A percentile compares a stretch with the other conserved stretches of the same genome.
phyloP scores from a whole-genome alignment of 495 filamentous ascomycete species.

The Penicillium tannophilum region DNA sequence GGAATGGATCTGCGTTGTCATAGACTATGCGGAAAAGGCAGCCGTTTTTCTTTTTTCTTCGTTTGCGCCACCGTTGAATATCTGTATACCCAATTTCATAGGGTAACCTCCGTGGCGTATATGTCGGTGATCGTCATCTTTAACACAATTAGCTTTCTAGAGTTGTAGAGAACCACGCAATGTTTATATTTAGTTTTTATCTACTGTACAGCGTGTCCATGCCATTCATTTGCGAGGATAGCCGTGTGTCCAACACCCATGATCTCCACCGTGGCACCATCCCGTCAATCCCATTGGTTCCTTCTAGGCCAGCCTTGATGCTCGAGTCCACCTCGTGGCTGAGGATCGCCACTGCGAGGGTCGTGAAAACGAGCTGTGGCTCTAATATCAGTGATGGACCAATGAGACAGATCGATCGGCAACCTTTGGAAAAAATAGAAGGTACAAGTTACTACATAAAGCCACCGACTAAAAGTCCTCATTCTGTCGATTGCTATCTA shows the following conservation, averaged over 20 bases:
- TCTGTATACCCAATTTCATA: neutral
- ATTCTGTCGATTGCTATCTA: neutral
- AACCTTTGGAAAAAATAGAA: neutral
- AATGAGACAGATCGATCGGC: neutral
- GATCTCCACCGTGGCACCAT: neutral
- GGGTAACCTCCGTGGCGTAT: neutral
- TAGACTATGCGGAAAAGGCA: constrained; percentile 9
- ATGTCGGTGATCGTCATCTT: constrained; percentile 1
- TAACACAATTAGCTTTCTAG: neutral
- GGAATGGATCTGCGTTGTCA: neutral
- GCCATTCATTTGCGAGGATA: constrained; percentile 3
- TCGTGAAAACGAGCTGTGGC: constrained; percentile 4
- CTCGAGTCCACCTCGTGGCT: constrained; percentile 4
- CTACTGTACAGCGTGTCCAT: neutral
- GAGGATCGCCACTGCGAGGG: neutral
- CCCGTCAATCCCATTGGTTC: neutral
- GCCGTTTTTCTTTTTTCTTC: constrained; percentile 2
- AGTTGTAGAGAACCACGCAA: neutral
- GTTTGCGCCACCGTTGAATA: neutral
- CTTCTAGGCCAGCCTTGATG: neutral
- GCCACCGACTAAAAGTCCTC: too few relatives aligned
- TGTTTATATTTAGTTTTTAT: neutral
- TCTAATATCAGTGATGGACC: neutral
- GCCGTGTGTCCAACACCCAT: constrained; percentile 1
- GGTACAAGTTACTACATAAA: neutral